Evolutionary conservation across 1,284 basidiomycete genomes (phyloP).

Genomic region (Laetiporus sulphureus): DNA sequence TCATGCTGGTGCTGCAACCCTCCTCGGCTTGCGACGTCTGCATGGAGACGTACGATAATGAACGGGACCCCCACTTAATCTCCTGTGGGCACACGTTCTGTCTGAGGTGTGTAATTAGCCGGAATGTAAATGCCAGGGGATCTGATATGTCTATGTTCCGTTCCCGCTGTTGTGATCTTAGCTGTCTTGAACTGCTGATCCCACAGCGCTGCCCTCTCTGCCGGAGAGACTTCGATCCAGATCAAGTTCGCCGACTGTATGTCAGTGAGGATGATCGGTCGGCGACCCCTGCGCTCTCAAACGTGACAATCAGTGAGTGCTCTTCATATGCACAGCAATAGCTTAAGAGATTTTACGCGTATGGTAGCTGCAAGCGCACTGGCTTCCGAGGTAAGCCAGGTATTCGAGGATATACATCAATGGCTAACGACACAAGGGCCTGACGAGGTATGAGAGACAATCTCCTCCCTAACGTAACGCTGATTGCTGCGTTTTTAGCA

Average conservation of each 20-base stretch:
- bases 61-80: slow-evolving; percentile 32
- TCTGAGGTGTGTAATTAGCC: slow-evolving; percentile 16
- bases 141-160: slow-evolving; percentile 1
- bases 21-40: slow-evolving; percentile 44
- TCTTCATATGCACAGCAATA: slow-evolving; percentile 23
- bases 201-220: slow-evolving; percentile 24
- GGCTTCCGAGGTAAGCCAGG: slow-evolving; percentile 26
- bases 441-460: slow-evolving; percentile 30
- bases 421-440: slow-evolving; percentile 31
- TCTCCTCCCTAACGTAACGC: no score
- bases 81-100: slow-evolving; percentile 41
- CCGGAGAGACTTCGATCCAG: slow-evolving; percentile 15
- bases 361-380: slow-evolving; percentile 32
- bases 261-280: slow-evolving; percentile 20
- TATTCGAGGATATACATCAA: slow-evolving; percentile 29
- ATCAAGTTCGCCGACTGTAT: slow-evolving; percentile 21
- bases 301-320: slow-evolving; percentile 15
- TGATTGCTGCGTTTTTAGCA: slow-evolving; percentile 12
- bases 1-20: slow-evolving; percentile 39
- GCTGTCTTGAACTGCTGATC: slow-evolving; percentile 21
- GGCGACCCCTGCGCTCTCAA: slow-evolving; percentile 14
- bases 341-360: slow-evolving; percentile 28
- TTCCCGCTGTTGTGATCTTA: slow-evolving; percentile 6
- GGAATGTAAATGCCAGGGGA: slow-evolving; percentile 3
- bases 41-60: slow-evolving; percentile 34